Evolutionary conservation across 768 basidiomycete genomes (phyloP), one percentile per base, ranked within the genome.

Genomic region (Leccinum rimulosum): DNA sequence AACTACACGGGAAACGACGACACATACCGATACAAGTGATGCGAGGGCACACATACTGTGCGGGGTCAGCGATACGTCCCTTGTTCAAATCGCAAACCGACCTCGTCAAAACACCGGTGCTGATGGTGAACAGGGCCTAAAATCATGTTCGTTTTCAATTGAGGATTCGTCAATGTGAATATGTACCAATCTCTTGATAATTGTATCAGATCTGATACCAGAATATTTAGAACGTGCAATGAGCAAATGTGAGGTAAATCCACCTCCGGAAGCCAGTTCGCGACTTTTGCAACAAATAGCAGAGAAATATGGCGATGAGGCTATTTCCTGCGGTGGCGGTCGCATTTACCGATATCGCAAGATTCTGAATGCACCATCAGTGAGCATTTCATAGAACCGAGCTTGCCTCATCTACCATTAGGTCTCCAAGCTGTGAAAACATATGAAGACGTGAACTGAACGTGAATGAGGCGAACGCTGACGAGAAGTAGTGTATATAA

Each of bases 51-150:
- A 84, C 1, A 83, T 50, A 61, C 84, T 70, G 50, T 33, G 7
- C 1, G n/a, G 10, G 14, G 50, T 70, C 50, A 70, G 36, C 31
- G 40, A 62, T 31, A 43, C 3, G 10, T 17, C 12, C 7, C 6
- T 7, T 31, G 5, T 25, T 38, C 35, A n/a, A 38, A 51, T 31
- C 28, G 49, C n/a, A 6, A 25, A 59, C 69, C 11, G 10, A 68
- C 69, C 69, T 80, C 11, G 73, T 74, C 49, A 73, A 53, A 14
- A 74, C 67, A 52, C 71, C 67, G 2, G 69, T 74, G 55, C 82
- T 84, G 55, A 85, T 75, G 43, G 79, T 77, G 66, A 82, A 85
- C n/a, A 84, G 22, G 45, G 83, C 84, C 81, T 70, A 49, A n/a
- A 25, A 49, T n/a, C 38, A 30, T 30, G 7, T 5, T 48, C 33